A percentile compares a stretch with the other conserved stretches of the same genome.
Evolutionary conservation across 2,329 filamentous ascomycete species (phyloP).

Genomic region (Pseudogymnoascus sp.): DNA sequence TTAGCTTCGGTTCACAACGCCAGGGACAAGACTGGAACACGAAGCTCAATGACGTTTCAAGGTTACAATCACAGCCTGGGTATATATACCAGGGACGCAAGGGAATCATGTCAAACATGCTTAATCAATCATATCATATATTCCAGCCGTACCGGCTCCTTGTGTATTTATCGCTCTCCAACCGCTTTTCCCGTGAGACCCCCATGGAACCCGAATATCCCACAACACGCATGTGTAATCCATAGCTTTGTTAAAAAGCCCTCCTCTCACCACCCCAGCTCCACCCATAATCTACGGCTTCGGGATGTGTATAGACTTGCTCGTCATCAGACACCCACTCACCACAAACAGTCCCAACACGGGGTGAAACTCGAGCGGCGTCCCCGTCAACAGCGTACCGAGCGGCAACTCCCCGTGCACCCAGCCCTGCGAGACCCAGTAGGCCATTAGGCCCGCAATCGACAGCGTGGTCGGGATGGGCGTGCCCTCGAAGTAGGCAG

Average conservation of each 20-base stretch:
- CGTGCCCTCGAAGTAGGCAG: conserved; percentile 91
- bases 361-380: conserved; percentile 74
- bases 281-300: conserved; percentile 52
- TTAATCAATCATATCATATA: not conserved
- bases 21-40: not conserved
- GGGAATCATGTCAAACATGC: not conserved
- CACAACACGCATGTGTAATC: not conserved
- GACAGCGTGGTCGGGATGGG: conserved; percentile 86
- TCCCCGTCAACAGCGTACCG: conserved; percentile 60
- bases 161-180: not conserved
- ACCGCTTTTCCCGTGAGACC: not conserved
- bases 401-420: conserved; percentile 69
- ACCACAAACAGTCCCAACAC: conserved; percentile 70
- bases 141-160: not conserved
- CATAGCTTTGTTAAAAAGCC: not conserved
- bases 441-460: conserved; percentile 78
- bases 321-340: conserved; percentile 93
- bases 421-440: conserved; percentile 77
- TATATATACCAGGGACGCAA: not conserved
- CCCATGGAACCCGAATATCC: not conserved
- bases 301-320: conserved; percentile 88
- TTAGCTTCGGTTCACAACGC: not conserved
- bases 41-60: not conserved
- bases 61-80: not conserved
- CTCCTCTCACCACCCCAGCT: not conserved